Conservation (phyloP, 495 filamentous ascomycete genomes). For the Penicillium pancosmium region DNA sequence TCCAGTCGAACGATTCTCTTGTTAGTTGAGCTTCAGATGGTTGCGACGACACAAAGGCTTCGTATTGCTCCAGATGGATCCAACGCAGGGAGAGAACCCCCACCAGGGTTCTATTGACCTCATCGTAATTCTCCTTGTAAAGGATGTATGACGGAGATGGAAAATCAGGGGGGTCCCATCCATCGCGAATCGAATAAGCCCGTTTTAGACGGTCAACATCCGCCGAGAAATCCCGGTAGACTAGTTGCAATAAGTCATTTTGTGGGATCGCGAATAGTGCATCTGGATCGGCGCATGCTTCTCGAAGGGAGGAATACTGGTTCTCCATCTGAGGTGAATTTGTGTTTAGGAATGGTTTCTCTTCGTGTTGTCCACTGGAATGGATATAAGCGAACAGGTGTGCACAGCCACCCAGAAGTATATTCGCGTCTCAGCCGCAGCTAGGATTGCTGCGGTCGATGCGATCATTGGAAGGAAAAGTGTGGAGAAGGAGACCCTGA, state of each 20-base stretch:
- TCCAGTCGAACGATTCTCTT: conserved; percentile 27
- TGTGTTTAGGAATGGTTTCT: background rate
- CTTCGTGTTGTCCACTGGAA: too few species aligned
- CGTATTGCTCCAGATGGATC: conserved; percentile 21
- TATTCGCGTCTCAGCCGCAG: too few species aligned
- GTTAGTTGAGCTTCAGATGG: conserved; percentile 10
- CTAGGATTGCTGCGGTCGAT: too few species aligned
- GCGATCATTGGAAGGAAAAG: too few species aligned
- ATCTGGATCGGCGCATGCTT: conserved; percentile 13
- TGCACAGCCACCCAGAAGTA: too few species aligned
- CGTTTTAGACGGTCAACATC: conserved; percentile 23
- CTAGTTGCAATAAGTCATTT: conserved; percentile 9
- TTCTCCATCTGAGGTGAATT: conserved; percentile 8
- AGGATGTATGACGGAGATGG: conserved; percentile 19
- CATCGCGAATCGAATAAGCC: conserved; percentile 25
- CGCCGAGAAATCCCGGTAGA: conserved; percentile 15
- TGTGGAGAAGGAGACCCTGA: too few species aligned
- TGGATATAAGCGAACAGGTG: too few species aligned
- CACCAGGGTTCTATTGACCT: conserved; percentile 24
- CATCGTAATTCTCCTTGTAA: conserved; percentile 22
- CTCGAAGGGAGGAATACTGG: conserved; percentile 4
- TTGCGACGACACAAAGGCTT: conserved; percentile 18
- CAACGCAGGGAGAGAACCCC: conserved; percentile 23
- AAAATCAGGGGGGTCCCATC: background rate
- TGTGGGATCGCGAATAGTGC: conserved; percentile 10